Evolutionary conservation across 2,329 filamentous ascomycete genomes (phyloP).

Genomic region (Colletotrichum magnum): DNA sequence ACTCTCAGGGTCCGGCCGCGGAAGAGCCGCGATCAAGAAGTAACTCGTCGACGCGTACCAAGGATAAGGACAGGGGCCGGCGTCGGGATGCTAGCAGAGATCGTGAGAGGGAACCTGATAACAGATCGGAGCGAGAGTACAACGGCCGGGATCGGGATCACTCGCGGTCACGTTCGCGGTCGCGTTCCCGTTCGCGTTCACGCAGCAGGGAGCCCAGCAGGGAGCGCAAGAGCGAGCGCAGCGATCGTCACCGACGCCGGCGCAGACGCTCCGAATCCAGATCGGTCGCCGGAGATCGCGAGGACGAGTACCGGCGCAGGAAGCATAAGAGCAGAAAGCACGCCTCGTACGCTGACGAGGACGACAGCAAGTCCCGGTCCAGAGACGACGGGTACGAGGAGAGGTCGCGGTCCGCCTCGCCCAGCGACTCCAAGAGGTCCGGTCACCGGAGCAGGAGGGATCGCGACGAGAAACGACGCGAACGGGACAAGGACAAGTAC

Average conservation of each 20-base stretch:
- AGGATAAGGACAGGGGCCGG: slow-evolving; percentile 51
- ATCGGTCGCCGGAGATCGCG: slow-evolving; percentile 56
- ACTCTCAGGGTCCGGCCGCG: slow-evolving; percentile 50
- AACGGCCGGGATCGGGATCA: slow-evolving; percentile 42
- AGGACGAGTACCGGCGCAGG: slow-evolving; percentile 65
- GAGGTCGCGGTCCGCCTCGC: slow-evolving; percentile 76
- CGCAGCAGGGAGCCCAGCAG: slow-evolving; percentile 56
- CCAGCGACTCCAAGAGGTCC: slow-evolving; percentile 69
- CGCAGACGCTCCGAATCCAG: slow-evolving; percentile 68
- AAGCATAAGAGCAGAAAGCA: slow-evolving; percentile 61
- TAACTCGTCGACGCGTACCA: slow-evolving; percentile 60
- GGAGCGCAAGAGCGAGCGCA: slow-evolving; percentile 61
- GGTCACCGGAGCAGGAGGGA: slow-evolving; percentile 75
- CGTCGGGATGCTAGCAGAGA: slow-evolving; percentile 54
- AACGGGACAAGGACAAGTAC: slow-evolving; percentile 56
- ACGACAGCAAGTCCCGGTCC: slow-evolving; percentile 55
- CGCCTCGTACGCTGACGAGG: slow-evolving; percentile 60
- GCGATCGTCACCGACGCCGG: slow-evolving; percentile 57
- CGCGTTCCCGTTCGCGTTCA: slow-evolving; percentile 51
- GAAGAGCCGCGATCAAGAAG: slow-evolving; percentile 60
- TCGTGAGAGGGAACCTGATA: slow-evolving; percentile 48
- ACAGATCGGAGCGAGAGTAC: slow-evolving; percentile 42
- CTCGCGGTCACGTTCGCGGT: slow-evolving; percentile 49
- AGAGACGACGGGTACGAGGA: slow-evolving; percentile 60
- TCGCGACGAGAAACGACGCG: slow-evolving; percentile 61